phyloP scores from a whole-genome alignment of 495 filamentous ascomycete species.

The Astrocystis sublimbata region DNA sequence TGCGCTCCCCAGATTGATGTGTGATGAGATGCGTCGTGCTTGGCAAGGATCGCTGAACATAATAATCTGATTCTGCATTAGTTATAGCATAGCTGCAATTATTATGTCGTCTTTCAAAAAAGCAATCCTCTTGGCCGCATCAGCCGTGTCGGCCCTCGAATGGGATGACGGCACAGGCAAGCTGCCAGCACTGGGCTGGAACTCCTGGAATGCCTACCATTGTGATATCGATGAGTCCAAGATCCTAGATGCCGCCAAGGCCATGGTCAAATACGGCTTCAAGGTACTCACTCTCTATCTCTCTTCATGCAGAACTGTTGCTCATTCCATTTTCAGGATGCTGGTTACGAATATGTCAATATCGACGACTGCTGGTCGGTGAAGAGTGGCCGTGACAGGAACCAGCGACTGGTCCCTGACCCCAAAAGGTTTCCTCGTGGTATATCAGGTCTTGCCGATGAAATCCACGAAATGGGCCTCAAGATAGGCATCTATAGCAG shows the following conservation, averaged over 20 bases:
- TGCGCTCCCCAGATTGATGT: neutral
- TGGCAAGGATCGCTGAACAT: neutral
- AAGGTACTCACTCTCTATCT: constrained; percentile 2
- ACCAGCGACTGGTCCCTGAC: constrained; percentile 55
- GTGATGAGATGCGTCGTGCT: neutral
- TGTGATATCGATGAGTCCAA: constrained; percentile 57
- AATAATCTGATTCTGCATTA: neutral
- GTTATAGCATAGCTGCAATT: neutral
- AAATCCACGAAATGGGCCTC: constrained; percentile 61
- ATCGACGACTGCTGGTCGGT: constrained; percentile 67
- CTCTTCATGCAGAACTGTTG: neutral
- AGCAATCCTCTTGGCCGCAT: neutral
- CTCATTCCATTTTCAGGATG: constrained; percentile 49
- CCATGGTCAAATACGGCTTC: constrained; percentile 38
- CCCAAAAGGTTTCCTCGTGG: constrained; percentile 61
- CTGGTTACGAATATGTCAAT: constrained; percentile 69
- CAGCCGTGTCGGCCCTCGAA: constrained; percentile 9
- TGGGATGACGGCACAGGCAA: constrained; percentile 39
- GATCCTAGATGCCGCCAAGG: constrained; percentile 52
- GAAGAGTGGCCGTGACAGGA: constrained; percentile 47
- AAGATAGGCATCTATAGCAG: constrained; percentile 67
- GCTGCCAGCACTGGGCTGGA: constrained; percentile 62
- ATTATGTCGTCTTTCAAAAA: neutral
- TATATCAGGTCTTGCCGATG: constrained; percentile 57
- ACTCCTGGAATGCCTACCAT: constrained; percentile 61